Evolutionary conservation across 768 basidiomycete genomes (phyloP), one percentile per base, ranked within the genome.

Genomic region (Russula emetica): DNA sequence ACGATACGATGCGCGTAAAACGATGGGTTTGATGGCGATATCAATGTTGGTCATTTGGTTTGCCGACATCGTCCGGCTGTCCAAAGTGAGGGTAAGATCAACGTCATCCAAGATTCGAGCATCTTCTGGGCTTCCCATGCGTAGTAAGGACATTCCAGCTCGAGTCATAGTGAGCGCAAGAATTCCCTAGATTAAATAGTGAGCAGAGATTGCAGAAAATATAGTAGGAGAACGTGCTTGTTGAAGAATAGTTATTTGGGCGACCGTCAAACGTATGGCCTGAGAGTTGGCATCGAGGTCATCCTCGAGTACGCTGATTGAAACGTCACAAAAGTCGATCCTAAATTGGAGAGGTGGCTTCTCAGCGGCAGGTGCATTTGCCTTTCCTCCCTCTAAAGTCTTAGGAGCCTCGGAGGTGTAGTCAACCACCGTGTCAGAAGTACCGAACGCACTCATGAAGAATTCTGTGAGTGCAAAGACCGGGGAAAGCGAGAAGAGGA

Each of bases 91-190:
- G 0, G 93, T 90, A 53, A 96, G 70, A 72, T 97, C 92, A 56
- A 97, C 79, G 64, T 98, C 90, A 72, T 99, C 97, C 67, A 99
- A 79, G 76, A 99, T 94, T 52, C 92, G 85, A 55, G 95, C 93
- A 54, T 83, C 86, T 66, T 98, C 95, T 0, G 85, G 79, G 67
- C 82, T 82, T 67, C 91, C 92, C 94, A 99, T 98, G 32, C 82
- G 82, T 64, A 87, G 84, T 34, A 99, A 79, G 3, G 94, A 97
- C 96, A 99, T 98, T 24, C 97, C 97, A 10, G 98, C 80, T 34
- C 82, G 83, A 58, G 81, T 85, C 36, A 98, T 78, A 40, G 83
- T 93, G 60, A 98, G 76, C 2, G 94, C 91, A 64, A 92, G 72
- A 40, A 93, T 83, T 8, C 87, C 86, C 92, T 98, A 70, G 9